These are phyloP conservation scores for Cryphonectria naterciae DNA, from an alignment of 2,329 filamentous ascomycete species.

Conservation along the genomic window DNA sequence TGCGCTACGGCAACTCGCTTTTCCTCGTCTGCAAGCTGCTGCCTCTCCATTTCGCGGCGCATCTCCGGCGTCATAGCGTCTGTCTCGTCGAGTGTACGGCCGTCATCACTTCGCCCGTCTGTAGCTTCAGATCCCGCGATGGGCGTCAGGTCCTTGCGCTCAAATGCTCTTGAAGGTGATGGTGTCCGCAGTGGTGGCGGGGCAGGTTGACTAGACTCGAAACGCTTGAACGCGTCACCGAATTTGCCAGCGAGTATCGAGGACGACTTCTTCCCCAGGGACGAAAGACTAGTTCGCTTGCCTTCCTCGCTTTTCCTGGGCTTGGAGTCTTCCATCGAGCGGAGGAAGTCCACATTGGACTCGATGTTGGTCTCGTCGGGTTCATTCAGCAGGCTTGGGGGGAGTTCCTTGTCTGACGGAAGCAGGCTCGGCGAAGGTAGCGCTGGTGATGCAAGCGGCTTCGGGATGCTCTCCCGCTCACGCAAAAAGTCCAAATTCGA, in stretches of 20 bases:
- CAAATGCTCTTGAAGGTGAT: constrained; percentile 54
- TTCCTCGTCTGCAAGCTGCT: constrained; percentile 83
- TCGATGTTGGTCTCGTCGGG: constrained; percentile 69
- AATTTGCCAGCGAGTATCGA: constrained; percentile 81
- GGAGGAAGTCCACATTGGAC: constrained; percentile 82
- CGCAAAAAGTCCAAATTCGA: constrained; percentile 82
- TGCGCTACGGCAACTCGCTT: constrained; percentile 85
- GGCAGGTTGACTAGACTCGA: constrained; percentile 63
- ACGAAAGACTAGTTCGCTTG: constrained; percentile 74
- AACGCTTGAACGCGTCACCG: constrained; percentile 90
- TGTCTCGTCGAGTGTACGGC: constrained; percentile 64
- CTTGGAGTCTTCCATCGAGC: constrained; percentile 71
- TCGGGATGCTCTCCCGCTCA: constrained; percentile 67
- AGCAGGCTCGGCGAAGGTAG: constrained; percentile 40
- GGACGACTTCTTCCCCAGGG: constrained; percentile 71
- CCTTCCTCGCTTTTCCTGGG: constrained; percentile 64
- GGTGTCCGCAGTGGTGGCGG: constrained; percentile 46
- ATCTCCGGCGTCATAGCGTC: constrained; percentile 84
- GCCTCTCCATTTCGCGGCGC: constrained; percentile 84
- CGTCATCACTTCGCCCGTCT: constrained; percentile 69
- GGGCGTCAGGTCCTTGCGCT: constrained; percentile 63
- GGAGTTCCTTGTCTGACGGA: constrained; percentile 43
- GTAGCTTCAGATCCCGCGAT: constrained; percentile 78
- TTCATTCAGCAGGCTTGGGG: constrained; percentile 45
- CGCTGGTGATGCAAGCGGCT: constrained; percentile 43